Percentiles rank a stretch among this genome's conserved stretches.
Evolutionary conservation across 2,329 filamentous ascomycete genomes (phyloP).

Genomic region (Xylariales sp.): DNA sequence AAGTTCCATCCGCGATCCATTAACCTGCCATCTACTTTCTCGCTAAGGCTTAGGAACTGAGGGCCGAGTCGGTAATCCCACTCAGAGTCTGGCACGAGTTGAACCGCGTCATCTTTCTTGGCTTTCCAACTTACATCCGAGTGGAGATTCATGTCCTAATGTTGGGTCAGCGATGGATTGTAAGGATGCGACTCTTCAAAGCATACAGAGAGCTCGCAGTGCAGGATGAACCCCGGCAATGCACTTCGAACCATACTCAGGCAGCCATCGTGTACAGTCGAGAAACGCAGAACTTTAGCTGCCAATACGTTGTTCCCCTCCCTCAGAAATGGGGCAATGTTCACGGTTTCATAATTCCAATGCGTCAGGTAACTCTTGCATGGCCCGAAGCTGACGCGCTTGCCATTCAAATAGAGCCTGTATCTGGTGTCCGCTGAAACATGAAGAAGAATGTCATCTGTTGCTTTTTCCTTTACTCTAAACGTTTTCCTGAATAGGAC

Average conservation of each 20-base stretch:
- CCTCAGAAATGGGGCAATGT: conserved; percentile 16
- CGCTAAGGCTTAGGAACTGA: conserved; percentile 19
- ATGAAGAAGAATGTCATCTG: conserved; percentile 10
- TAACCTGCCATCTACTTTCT: conserved; percentile 13
- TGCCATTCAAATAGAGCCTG: conserved; percentile 19
- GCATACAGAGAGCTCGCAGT: conserved; percentile 17
- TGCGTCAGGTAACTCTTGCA: conserved; percentile 18
- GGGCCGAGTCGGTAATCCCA: conserved; percentile 22
- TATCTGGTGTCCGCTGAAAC: conserved; percentile 23
- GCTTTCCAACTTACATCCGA: conserved; percentile 15
- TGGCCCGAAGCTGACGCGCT: conserved; percentile 16
- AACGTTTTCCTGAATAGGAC: conserved; percentile 6
- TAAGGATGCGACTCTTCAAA: neutral
- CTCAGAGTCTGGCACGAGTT: conserved; percentile 21
- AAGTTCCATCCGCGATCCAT: conserved; percentile 13
- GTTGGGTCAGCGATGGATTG: conserved; percentile 1
- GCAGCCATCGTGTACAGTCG: conserved; percentile 20
- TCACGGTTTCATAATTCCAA: conserved; percentile 22
- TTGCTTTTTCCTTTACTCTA: neutral
- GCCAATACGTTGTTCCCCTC: conserved; percentile 13
- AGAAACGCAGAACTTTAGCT: conserved; percentile 20
- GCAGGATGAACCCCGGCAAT: conserved; percentile 23
- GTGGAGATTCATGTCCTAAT: conserved; percentile 15
- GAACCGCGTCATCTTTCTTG: conserved; percentile 10
- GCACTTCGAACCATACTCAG: conserved; percentile 26